Evolutionary conservation across 2,329 filamentous ascomycete genomes (phyloP), one percentile per base, ranked within the genome.

Genomic region (Verticillium albo-atrum): DNA sequence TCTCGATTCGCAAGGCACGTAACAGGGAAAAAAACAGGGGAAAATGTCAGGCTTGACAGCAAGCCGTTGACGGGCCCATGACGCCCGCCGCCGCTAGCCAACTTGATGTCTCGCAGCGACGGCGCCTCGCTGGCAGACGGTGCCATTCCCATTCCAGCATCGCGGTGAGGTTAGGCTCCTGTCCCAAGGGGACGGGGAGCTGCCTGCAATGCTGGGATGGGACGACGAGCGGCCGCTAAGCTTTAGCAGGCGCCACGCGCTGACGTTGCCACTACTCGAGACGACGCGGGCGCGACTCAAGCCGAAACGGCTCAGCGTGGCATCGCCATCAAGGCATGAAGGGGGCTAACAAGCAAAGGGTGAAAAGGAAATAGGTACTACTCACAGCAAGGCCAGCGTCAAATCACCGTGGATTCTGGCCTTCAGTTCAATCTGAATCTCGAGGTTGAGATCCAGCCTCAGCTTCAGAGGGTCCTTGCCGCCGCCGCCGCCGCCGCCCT

Each of bases 361-460:
- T 14, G 20, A 32, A 28, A 35, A 25, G n/a, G 34, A 15, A 28
- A 42, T 12, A 27, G 54, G 17, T 23, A 26, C 32, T 15, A 74
- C 76, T 66, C 82, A 91, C 89, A 89, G 85, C 69, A 92, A 79
- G 60, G 84, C 86, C 61, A 92, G 73, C 9, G 89, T 91, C 68
- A 93, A 72, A 76, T 92, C 90, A 67, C 90, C 90, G 66, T 91
- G 85, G 63, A 93, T 91, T 71, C 85, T 88, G 23, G 90, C 90
- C 78, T 91, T 92, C 58, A 93, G 77, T 72, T 91, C 86, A 65
- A 93, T 89, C 75, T 93, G 89, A 56, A 93, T 82, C 68, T 93
- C 90, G 57, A 93, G 75, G 73, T 93, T 92, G 58, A 92, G 77
- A 70, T 93, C 63, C 7, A 64, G 63, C 57, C 60, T 58, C 60